Percentiles rank a stretch among this genome's conserved stretches.
phyloP scores from a whole-genome alignment of 2,329 filamentous ascomycete genomes.

The Clonostachys solani region DNA sequence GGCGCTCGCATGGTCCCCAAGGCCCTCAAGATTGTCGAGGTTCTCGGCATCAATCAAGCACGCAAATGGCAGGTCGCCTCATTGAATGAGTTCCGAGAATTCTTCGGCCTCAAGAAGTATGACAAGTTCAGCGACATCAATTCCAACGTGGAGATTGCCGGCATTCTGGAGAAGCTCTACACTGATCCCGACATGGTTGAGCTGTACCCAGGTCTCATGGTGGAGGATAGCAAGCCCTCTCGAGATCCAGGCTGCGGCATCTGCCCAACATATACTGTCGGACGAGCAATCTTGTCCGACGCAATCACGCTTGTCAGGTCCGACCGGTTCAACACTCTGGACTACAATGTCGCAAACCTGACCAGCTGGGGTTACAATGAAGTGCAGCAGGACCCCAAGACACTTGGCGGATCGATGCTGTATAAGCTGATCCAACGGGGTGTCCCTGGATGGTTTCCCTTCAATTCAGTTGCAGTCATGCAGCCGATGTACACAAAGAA shows the following conservation, averaged over 20 bases:
- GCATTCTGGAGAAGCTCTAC: conserved; percentile 54
- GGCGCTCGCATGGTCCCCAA: conserved; percentile 55
- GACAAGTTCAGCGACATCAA: conserved; percentile 56
- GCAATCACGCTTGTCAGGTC: conserved; percentile 54
- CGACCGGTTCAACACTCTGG: conserved; percentile 54
- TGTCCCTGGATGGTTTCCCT: conserved; percentile 36
- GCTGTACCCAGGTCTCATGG: conserved; percentile 63
- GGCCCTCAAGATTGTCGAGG: conserved; percentile 55
- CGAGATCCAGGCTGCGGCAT: conserved; percentile 48
- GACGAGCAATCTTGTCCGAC: conserved; percentile 53
- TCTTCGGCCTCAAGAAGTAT: conserved; percentile 56
- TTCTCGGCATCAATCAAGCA: conserved; percentile 57
- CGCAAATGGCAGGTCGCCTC: conserved; percentile 58
- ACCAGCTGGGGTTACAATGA: conserved; percentile 37
- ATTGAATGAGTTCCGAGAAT: conserved; percentile 61
- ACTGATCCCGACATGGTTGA: conserved; percentile 63
- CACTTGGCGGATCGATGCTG: conserved; percentile 34
- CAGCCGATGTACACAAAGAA: conserved; percentile 40
- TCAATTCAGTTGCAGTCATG: conserved; percentile 36
- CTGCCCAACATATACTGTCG: conserved; percentile 47
- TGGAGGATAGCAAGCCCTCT: conserved; percentile 51
- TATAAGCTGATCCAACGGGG: conserved; percentile 41
- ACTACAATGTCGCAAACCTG: conserved; percentile 34
- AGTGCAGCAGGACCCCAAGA: conserved; percentile 26
- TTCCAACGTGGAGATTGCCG: conserved; percentile 48